Conservation (phyloP, 2,329 filamentous ascomycete genomes). For the Fusarium nelsonii region DNA sequence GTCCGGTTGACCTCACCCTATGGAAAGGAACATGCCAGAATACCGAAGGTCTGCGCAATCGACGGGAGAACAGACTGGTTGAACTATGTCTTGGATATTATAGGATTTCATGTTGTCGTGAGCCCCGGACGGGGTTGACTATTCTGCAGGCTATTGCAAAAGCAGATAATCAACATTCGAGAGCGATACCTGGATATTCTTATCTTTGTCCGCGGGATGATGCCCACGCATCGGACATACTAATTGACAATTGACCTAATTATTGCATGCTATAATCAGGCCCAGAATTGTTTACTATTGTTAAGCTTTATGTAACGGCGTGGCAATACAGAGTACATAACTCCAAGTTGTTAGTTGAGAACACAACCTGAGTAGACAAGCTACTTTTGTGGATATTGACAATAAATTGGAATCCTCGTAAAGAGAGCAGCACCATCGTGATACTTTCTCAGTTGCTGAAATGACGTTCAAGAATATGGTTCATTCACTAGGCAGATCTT, state of each 20-base stretch:
- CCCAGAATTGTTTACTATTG: neutral
- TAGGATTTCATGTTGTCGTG: neutral
- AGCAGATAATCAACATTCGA: neutral
- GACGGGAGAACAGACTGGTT: conserved; percentile 6
- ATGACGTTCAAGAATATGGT: conserved; percentile 22
- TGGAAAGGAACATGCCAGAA: neutral
- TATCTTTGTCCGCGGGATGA: neutral
- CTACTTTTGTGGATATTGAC: neutral
- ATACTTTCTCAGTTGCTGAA: neutral
- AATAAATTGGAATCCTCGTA: conserved; percentile 5
- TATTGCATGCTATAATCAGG: neutral
- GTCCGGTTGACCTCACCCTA: neutral
- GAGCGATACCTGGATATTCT: neutral
- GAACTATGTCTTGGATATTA: conserved; percentile 3
- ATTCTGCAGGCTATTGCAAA: neutral
- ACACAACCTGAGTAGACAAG: no score
- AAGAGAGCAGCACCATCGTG: neutral
- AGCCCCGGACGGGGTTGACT: neutral
- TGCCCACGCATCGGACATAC: neutral
- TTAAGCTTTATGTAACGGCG: conserved; percentile 2
- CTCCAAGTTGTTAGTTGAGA: neutral
- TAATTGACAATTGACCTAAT: conserved; percentile 3
- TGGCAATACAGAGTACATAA: neutral
- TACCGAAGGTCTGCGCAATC: neutral
- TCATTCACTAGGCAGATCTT: conserved; percentile 2